Evolutionary conservation across 768 basidiomycete genomes (phyloP), one percentile per base, ranked within the genome.

Genomic region (Mycena vitilis): DNA sequence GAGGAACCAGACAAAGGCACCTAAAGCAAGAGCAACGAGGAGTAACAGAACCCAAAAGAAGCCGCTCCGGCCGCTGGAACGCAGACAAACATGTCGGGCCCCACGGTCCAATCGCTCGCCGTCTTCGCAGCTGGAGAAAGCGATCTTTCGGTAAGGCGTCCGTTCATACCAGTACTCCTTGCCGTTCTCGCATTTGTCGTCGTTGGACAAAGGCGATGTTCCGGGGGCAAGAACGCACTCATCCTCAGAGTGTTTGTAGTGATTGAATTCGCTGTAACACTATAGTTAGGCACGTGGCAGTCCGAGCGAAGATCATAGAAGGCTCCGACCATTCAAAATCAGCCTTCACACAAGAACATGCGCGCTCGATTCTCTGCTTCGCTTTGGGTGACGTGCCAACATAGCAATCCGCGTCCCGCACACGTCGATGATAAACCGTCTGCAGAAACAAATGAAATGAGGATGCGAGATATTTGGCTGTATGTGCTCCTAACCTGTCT

Each of bases 131-230:
- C 84, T 88, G 42, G 96, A 97, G 78, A 92, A 92, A 1, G 93
- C 92, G 49, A 98, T 94, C 80, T 94, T 91, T 52, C 96, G 93
- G 76, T 96, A 97, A 4, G 90, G 82, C 0, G 62, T 63, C 52
- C 95, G 90, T 56, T 95, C 96, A 76, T 96, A 98, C 98, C 98
- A 99, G 77, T 85, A 94, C 4, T 91, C 89, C 44, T 89, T 89
- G n/a, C 83, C 87, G 16, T 47, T 44, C 15, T 37, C 81, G 74
- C 94, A 95, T 3, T 85, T 83, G 23, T 54, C 86, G 45, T 96
- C 94, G 37, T 82, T 72, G 0, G 86, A 78, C 13, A 92, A 84
- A 0, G 95, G 85, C 2, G 78, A 76, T 0, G 90, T 91, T 15
- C 92, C 95, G 2, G 87, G 80, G 2, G 90, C 88, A 12, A 95